Evolutionary conservation across 768 basidiomycete species (phyloP).

Genomic region (Sarcodon aspratus): DNA sequence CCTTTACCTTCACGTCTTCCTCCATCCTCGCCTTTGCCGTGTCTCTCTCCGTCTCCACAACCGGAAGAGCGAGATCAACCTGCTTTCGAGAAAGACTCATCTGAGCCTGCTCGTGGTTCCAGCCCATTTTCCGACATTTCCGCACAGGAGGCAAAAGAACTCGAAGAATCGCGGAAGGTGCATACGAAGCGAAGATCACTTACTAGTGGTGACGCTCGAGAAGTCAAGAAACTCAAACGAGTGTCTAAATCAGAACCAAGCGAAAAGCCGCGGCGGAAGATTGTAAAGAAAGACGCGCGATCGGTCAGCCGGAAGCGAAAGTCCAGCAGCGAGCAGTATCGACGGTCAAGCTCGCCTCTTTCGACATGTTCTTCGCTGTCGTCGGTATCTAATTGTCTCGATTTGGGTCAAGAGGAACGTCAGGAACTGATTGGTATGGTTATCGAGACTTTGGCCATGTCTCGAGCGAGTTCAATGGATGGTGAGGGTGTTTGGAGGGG

Average conservation of each 20-base stretch:
- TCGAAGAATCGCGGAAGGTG: too few relatives aligned
- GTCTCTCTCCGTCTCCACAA: background rate
- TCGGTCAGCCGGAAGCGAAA: too few relatives aligned
- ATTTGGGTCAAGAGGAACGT: slow-evolving; percentile 14
- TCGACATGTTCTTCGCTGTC: background rate
- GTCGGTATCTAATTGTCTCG: background rate
- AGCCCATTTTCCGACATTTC: too few relatives aligned
- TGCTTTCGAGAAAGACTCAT: too few relatives aligned
- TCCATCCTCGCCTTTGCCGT: background rate
- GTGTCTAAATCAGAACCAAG: background rate
- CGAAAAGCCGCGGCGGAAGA: background rate
- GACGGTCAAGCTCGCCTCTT: background rate
- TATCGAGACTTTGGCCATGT: slow-evolving; percentile 60
- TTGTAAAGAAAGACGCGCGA: background rate
- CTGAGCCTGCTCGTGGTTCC: too few relatives aligned
- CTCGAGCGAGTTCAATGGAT: slow-evolving; percentile 56
- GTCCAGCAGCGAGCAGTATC: background rate
- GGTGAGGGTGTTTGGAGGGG: background rate
- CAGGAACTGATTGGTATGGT: slow-evolving; percentile 52
- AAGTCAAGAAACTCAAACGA: too few relatives aligned
- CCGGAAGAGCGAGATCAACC: background rate
- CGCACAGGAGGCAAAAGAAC: too few relatives aligned
- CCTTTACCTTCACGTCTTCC: background rate
- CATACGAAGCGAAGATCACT: too few relatives aligned
- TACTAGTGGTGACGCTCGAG: too few relatives aligned